A percentile compares a stretch with the other conserved stretches of the same genome.
phyloP scores from a whole-genome alignment of 345 rosid genomes.

The Combretum micranthum region DNA sequence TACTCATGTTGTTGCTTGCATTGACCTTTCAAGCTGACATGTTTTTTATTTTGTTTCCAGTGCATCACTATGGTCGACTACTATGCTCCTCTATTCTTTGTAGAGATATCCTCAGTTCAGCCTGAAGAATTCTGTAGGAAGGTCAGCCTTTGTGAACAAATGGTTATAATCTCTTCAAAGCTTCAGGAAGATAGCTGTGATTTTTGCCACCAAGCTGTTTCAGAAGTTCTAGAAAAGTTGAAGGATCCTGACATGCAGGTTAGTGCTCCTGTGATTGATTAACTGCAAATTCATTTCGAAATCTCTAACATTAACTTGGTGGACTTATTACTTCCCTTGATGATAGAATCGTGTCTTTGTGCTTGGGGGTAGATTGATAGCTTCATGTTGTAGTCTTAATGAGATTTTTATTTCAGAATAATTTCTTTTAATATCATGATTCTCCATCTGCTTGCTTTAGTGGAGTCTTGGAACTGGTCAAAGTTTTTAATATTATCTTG shows the following conservation, averaged over 20 bases:
- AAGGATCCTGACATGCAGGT: slow-evolving; percentile 95
- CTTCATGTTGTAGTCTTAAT: too few relatives aligned
- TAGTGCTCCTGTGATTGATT: neutral
- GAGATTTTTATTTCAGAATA: too few relatives aligned
- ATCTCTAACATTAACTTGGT: too few relatives aligned
- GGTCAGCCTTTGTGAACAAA: slow-evolving; percentile 53
- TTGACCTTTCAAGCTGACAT: neutral
- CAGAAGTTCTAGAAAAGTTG: slow-evolving; percentile 57
- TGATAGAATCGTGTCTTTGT: too few relatives aligned
- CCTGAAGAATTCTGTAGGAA: slow-evolving; percentile 53
- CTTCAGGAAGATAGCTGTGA: slow-evolving; percentile 55
- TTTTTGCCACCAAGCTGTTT: slow-evolving; percentile 59
- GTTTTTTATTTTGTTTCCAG: slow-evolving; percentile 25
- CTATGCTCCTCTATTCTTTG: slow-evolving; percentile 62
- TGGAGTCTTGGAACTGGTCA: too few relatives aligned
- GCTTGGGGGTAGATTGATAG: too few relatives aligned
- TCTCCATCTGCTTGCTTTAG: too few relatives aligned
- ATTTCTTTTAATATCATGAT: too few relatives aligned
- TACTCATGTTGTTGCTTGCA: too few relatives aligned
- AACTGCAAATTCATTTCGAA: too few relatives aligned
- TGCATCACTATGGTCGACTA: slow-evolving; percentile 75
- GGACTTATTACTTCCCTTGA: too few relatives aligned
- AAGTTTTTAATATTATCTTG: too few relatives aligned
- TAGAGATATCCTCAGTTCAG: slow-evolving; percentile 40
- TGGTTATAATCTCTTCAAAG: slow-evolving; percentile 29